These are phyloP conservation scores for Mucor ambiguus DNA, from an alignment of 371 early-diverging fungal species.

Conservation along the genomic window DNA sequence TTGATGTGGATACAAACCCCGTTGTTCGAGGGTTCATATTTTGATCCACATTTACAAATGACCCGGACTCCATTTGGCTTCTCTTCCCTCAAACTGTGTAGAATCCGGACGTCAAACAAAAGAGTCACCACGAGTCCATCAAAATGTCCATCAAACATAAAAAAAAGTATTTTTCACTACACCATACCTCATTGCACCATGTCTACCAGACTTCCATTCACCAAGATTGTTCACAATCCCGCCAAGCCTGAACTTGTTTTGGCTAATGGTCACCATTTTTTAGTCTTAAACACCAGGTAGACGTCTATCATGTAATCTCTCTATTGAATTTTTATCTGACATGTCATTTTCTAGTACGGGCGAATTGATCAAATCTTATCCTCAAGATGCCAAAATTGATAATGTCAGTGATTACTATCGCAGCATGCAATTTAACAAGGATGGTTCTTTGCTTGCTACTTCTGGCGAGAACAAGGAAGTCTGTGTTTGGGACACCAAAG, in stretches of 20 bases:
- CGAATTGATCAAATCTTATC: constrained; percentile 38
- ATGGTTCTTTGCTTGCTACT: constrained; percentile 63
- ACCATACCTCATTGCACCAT: constrained; percentile 13
- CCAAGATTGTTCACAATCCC: constrained; percentile 52
- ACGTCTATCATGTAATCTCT: not conserved
- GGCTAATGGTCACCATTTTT: constrained; percentile 60
- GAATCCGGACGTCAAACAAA: constrained; percentile 4
- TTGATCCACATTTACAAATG: not conserved
- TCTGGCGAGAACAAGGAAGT: constrained; percentile 77
- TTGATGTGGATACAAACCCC: not conserved
- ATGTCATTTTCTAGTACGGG: constrained; percentile 37
- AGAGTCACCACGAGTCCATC: constrained; percentile 9
- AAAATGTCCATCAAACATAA: not conserved
- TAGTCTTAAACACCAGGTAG: constrained; percentile 63
- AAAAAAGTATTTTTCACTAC: not conserved
- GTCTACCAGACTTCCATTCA: constrained; percentile 54
- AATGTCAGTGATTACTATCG: constrained; percentile 50
- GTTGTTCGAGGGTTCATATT: not conserved
- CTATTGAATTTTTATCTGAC: not conserved
- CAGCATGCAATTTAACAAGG: constrained; percentile 58
- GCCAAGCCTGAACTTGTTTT: constrained; percentile 57
- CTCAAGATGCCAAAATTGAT: constrained; percentile 36
- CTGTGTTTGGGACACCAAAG: constrained; percentile 66
- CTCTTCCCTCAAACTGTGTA: not conserved
- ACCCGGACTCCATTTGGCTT: not conserved